Percentiles rank a stretch among this genome's conserved stretches.
Conservation (phyloP, 139 green algal species). For the Pleodorina starrii region DNA sequence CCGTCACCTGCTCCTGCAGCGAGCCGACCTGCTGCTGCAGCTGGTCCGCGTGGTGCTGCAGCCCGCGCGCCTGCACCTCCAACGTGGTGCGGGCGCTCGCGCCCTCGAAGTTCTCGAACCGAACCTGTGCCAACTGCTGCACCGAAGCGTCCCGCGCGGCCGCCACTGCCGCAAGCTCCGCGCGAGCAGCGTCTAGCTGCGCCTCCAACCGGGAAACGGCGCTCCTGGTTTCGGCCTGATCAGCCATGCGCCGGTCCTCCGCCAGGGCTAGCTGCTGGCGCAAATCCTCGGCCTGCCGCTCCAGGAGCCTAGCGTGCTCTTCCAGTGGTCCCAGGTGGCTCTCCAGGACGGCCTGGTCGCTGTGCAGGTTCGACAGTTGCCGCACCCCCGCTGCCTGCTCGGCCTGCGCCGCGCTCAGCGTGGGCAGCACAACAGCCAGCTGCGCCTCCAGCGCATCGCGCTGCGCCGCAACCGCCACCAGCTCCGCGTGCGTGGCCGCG, state of each 20-base stretch:
- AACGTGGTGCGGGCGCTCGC: neutral
- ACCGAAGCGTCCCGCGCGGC: neutral
- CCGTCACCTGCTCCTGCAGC: neutral
- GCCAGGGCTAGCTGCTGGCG: neutral
- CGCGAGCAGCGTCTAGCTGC: neutral
- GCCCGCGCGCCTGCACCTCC: neutral
- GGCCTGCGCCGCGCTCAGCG: neutral
- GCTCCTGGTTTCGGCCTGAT: neutral
- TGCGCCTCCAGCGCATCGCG: neutral
- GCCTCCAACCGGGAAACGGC: neutral
- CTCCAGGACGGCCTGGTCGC: slow-evolving; percentile 18
- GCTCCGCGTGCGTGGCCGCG: neutral
- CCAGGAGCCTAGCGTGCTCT: slow-evolving; percentile 2
- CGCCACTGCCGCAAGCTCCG: neutral
- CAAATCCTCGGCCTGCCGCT: slow-evolving; percentile 29
- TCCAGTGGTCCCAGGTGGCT: slow-evolving; percentile 14
- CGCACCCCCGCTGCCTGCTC: neutral
- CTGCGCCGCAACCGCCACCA: neutral
- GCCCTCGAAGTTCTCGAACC: neutral
- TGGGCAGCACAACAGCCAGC: neutral
- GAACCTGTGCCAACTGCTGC: neutral
- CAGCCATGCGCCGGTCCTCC: neutral
- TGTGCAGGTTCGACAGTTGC: neutral
- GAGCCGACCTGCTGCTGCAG: neutral
- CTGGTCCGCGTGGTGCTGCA: neutral